These are phyloP conservation scores for Macadamia tetraphylla DNA, from an alignment of 164 flowering plant genomes.

Conservation along the genomic window DNA sequence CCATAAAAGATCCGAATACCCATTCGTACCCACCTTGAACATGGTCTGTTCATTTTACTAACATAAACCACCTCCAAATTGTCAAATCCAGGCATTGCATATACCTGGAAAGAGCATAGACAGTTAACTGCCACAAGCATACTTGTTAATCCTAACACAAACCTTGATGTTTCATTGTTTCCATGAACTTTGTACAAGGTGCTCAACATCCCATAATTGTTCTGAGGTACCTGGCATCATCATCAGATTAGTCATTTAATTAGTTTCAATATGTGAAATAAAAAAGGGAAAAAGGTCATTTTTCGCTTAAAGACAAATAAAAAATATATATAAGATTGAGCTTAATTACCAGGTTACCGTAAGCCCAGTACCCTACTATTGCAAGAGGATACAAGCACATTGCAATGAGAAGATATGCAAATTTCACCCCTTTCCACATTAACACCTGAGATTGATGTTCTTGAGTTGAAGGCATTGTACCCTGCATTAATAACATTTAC, in stretches of 20 bases:
- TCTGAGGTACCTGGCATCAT: conserved; percentile 46
- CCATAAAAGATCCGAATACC: conserved; percentile 46
- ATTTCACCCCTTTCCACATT: conserved; percentile 74
- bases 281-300: background rate
- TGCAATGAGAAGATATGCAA: conserved; percentile 50
- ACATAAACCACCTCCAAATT: conserved; percentile 47
- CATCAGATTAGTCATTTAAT: background rate
- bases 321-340: no score
- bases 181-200: conserved; percentile 45
- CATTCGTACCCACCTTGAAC: conserved; percentile 47
- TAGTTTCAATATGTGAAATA: no score
- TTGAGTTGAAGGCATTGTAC: conserved; percentile 67
- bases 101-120: conserved; percentile 56
- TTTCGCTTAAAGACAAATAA: background rate
- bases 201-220: conserved; percentile 43
- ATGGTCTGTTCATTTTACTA: conserved; percentile 34
- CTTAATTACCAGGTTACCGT: conserved; percentile 47
- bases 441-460: conserved; percentile 53
- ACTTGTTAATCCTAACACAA: conserved; percentile 47
- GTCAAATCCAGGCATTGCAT: conserved; percentile 72
- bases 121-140: conserved; percentile 35
- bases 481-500: conserved; percentile 29
- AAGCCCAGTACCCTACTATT: conserved; percentile 76
- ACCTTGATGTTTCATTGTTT: conserved; percentile 30
- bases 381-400: conserved; percentile 64